phyloP scores from a whole-genome alignment of 2,329 filamentous ascomycete genomes.

The Paecilomyces sp. region DNA sequence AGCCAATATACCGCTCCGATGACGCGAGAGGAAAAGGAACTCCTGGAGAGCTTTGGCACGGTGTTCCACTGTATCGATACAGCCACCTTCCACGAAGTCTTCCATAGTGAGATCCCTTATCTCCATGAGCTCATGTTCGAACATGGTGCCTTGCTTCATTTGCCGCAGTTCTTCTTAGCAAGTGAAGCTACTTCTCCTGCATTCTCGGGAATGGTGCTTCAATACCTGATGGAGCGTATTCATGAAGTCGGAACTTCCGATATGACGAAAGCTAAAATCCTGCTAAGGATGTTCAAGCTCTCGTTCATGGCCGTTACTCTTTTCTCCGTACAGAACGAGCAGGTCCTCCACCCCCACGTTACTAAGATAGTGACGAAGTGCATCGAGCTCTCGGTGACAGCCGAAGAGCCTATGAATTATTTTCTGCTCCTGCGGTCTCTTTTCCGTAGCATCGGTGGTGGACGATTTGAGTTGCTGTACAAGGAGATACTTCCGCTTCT shows the following conservation, averaged over 20 bases:
- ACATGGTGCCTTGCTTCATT: constrained; percentile 85
- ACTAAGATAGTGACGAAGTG: constrained; percentile 97
- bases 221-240: constrained; percentile 95
- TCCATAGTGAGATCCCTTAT: constrained; percentile 92
- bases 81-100: constrained; percentile 96
- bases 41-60: constrained; percentile 94
- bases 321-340: constrained; percentile 90
- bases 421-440: constrained; percentile 87
- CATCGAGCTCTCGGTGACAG: constrained; percentile 89
- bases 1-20: constrained; percentile 94
- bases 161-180: constrained; percentile 97
- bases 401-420: constrained; percentile 98
- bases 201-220: constrained; percentile 95
- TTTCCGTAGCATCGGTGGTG: constrained; percentile 93
- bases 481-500: constrained; percentile 94
- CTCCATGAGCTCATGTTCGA: constrained; percentile 98
- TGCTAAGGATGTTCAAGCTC: constrained; percentile 91
- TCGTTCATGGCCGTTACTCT: constrained; percentile 99
- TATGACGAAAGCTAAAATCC: constrained; percentile 83
- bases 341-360: constrained; percentile 89
- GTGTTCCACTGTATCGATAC: constrained; percentile 98
- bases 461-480: constrained; percentile 94
- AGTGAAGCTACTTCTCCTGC: constrained; percentile 96
- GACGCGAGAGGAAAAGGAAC: constrained; percentile 92
- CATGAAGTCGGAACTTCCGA: constrained; percentile 90